A percentile compares a stretch with the other conserved stretches of the same genome.
These are phyloP conservation scores for Erodium moschatum DNA, from an alignment of 441 rosid genomes.

Conservation along the genomic window DNA sequence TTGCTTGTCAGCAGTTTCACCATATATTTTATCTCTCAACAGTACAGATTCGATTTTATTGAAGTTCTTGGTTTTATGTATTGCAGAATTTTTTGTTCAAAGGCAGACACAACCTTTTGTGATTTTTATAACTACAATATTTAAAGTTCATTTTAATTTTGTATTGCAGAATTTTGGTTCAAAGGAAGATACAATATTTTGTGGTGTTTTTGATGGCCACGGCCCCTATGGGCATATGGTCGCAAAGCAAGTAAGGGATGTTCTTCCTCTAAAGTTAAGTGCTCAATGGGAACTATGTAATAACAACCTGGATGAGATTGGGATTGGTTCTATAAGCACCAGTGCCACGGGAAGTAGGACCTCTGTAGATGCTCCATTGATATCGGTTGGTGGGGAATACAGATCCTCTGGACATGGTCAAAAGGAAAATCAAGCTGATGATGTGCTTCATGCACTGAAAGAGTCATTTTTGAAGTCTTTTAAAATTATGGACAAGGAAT, in stretches of 20 bases:
- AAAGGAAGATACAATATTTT: background rate
- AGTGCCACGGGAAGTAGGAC: background rate
- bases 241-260: conserved; percentile 8
- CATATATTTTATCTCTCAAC: background rate
- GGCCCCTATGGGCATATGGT: conserved; percentile 10
- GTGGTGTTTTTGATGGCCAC: conserved; percentile 8
- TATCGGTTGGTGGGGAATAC: background rate
- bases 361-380: background rate
- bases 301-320: background rate
- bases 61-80: background rate
- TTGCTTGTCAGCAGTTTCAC: background rate
- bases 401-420: background rate
- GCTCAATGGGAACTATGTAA: background rate
- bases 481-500: conserved; percentile 7
- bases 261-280: conserved; percentile 6
- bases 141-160: background rate
- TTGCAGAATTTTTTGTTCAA: too few relatives aligned
- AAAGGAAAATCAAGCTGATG: background rate
- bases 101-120: too few relatives aligned
- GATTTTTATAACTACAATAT: too few relatives aligned
- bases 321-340: background rate
- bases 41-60: background rate
- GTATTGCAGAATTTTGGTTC: conserved; percentile 6
- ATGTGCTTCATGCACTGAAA: background rate
- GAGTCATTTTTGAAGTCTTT: conserved; percentile 3